A percentile compares a stretch with the other conserved stretches of the same genome.
These are phyloP conservation scores for Cyclocybe aegerita DNA, from an alignment of 768 basidiomycete genomes.

Conservation along the genomic window DNA sequence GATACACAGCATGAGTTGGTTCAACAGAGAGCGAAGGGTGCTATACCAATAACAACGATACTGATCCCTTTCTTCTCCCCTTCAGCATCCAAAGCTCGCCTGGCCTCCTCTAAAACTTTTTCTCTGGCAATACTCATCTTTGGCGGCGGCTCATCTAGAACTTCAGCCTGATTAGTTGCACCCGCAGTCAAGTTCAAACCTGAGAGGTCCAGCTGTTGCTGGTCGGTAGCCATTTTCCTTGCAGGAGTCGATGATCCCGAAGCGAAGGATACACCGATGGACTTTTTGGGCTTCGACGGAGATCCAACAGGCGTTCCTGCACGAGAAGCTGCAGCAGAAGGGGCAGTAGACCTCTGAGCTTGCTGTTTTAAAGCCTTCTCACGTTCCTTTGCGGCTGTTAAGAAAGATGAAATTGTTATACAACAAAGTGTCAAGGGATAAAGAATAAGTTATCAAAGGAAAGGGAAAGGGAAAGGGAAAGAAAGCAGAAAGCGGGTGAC, in stretches of 20 bases:
- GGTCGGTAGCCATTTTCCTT: conserved; percentile 39
- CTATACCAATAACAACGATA: conserved; percentile 88
- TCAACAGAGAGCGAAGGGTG: not conserved
- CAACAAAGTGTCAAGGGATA: conserved; percentile 23
- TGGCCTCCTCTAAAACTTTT: conserved; percentile 83
- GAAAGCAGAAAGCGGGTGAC: conserved; percentile 19
- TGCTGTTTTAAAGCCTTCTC: conserved; percentile 66
- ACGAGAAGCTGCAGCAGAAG: conserved; percentile 45
- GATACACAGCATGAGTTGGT: not conserved
- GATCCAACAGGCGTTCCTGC: conserved; percentile 43
- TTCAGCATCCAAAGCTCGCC: conserved; percentile 44
- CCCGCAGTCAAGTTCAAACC: conserved; percentile 61
- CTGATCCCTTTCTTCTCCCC: conserved; percentile 70
- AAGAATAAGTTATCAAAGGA: conserved; percentile 26
- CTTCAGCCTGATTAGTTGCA: conserved; percentile 37
- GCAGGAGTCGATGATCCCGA: conserved; percentile 46
- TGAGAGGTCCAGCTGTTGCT: conserved; percentile 68
- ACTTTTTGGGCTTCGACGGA: conserved; percentile 44
- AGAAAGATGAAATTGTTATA: conserved; percentile 36
- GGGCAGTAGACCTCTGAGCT: conserved; percentile 41
- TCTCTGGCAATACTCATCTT: conserved; percentile 71
- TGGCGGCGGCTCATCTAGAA: conserved; percentile 51
- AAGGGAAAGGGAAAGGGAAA: conserved; percentile 12
- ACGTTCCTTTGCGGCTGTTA: conserved; percentile 75
- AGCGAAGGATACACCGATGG: conserved; percentile 27